Evolutionary conservation across 768 basidiomycete genomes (phyloP).

Genomic region (Gyrodon lividus): DNA sequence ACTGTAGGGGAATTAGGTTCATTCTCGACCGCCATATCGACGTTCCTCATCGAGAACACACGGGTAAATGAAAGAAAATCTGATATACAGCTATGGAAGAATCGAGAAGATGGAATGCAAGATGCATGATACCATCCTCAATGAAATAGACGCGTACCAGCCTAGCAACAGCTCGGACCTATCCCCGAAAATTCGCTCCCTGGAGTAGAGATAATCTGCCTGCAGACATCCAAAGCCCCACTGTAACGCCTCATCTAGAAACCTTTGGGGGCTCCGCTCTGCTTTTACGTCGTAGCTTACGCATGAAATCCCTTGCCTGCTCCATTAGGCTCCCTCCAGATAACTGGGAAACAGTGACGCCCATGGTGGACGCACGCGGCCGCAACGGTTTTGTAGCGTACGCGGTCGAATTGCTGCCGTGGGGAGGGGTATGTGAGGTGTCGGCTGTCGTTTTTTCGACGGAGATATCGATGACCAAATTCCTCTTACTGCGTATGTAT

Average conservation of each 20-base stretch:
- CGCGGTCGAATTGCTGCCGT: slow-evolving; percentile 13
- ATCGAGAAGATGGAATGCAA: not conserved
- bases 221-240: slow-evolving; percentile 11
- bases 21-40: slow-evolving; percentile 13
- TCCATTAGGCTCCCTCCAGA: slow-evolving; percentile 29
- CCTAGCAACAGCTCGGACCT: slow-evolving; percentile 28
- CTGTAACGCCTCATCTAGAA: slow-evolving; percentile 17
- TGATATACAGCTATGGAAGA: slow-evolving; percentile 12
- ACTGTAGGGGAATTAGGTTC: slow-evolving; percentile 27
- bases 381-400: slow-evolving; percentile 30
- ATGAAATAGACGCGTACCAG: slow-evolving; percentile 18
- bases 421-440: slow-evolving; percentile 1
- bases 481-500: slow-evolving; percentile 29
- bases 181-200: not conserved
- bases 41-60: slow-evolving; percentile 12
- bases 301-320: slow-evolving; percentile 42
- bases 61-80: slow-evolving; percentile 23
- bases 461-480: slow-evolving; percentile 46
- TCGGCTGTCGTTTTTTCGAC: slow-evolving; percentile 43
- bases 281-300: slow-evolving; percentile 43
- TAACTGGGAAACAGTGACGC: slow-evolving; percentile 24
- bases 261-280: slow-evolving; percentile 14
- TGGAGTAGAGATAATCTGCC: not conserved
- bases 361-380: slow-evolving; percentile 36
- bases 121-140: slow-evolving; percentile 9